A percentile compares a stretch with the other conserved stretches of the same genome.
Conservation (phyloP, 768 basidiomycete species). For the Boletus tomentosulus region DNA sequence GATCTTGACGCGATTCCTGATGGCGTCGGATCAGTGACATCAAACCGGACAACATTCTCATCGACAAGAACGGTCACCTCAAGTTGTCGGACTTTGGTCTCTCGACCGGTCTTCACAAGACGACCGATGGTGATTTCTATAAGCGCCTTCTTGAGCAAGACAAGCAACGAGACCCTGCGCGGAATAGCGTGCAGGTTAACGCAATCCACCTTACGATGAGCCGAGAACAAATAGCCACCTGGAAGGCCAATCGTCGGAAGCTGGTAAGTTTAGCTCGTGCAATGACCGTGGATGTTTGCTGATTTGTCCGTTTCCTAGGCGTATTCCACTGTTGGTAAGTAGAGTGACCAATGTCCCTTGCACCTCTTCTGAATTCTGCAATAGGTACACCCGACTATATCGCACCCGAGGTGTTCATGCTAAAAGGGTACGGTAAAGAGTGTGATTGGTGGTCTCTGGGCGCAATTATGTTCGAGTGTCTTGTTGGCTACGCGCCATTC, state of each 20-base stretch:
- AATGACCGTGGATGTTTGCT: neutral
- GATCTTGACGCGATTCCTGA: slow-evolving; percentile 1
- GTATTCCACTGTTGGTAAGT: slow-evolving; percentile 77
- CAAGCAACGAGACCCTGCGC: slow-evolving; percentile 56
- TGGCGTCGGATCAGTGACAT: slow-evolving; percentile 66
- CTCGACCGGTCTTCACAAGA: slow-evolving; percentile 96
- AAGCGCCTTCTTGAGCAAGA: slow-evolving; percentile 84
- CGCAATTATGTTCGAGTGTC: slow-evolving; percentile 98
- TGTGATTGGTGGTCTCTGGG: slow-evolving; percentile 99
- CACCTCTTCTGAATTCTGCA: slow-evolving; percentile 1
- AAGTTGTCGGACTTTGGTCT: slow-evolving; percentile 98
- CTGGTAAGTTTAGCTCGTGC: slow-evolving; percentile 47
- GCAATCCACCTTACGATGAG: slow-evolving; percentile 97
- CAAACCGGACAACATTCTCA: slow-evolving; percentile 98
- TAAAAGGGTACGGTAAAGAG: slow-evolving; percentile 97
- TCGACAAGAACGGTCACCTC: slow-evolving; percentile 94
- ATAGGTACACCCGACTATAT: slow-evolving; percentile 55
- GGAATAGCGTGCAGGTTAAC: slow-evolving; percentile 98
- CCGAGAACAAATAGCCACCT: slow-evolving; percentile 94
- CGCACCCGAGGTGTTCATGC: slow-evolving; percentile 94
- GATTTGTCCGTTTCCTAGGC: slow-evolving; percentile 49
- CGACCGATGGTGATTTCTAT: slow-evolving; percentile 91
- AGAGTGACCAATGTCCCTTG: neutral
- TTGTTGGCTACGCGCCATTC: slow-evolving; percentile 97
- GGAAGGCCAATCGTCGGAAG: slow-evolving; percentile 98